Evolutionary conservation across 495 filamentous ascomycete genomes (phyloP).

Genomic region (Penicillium longicatenatum): DNA sequence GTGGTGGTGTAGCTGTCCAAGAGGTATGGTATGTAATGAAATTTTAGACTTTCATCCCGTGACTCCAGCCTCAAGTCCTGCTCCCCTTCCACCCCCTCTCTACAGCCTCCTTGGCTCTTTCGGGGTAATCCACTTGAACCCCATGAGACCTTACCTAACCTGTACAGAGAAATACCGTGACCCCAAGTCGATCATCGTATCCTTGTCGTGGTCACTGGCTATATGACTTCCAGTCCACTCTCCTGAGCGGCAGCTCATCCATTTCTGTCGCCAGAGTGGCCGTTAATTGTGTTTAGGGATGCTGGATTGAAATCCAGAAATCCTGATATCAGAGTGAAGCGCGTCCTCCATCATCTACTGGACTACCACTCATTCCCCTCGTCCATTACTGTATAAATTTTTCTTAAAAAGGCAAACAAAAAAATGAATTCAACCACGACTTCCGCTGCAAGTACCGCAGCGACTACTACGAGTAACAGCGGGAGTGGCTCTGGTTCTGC

Average conservation of each 20-base stretch:
- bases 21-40: background rate
- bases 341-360: background rate
- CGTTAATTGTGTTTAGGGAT: background rate
- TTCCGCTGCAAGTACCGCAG: slow-evolving; percentile 22
- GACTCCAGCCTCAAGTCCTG: slow-evolving; percentile 21
- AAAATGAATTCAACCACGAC: slow-evolving; percentile 27
- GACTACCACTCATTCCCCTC: background rate
- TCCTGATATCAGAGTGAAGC: background rate
- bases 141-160: slow-evolving; percentile 4
- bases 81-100: slow-evolving; percentile 3
- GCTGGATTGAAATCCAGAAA: background rate
- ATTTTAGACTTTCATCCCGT: slow-evolving; percentile 8
- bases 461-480: slow-evolving; percentile 21
- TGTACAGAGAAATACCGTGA: background rate
- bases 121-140: background rate
- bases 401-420: background rate
- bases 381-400: background rate
- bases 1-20: no score
- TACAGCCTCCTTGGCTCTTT: slow-evolving; percentile 12
- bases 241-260: slow-evolving; percentile 5
- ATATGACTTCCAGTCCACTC: slow-evolving; percentile 9
- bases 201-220: slow-evolving; percentile 11
- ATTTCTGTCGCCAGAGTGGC: background rate
- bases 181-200: slow-evolving; percentile 7
- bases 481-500: slow-evolving; percentile 13